Conservation (phyloP, 2,329 filamentous ascomycete species). For the Daldinia sp. region DNA sequence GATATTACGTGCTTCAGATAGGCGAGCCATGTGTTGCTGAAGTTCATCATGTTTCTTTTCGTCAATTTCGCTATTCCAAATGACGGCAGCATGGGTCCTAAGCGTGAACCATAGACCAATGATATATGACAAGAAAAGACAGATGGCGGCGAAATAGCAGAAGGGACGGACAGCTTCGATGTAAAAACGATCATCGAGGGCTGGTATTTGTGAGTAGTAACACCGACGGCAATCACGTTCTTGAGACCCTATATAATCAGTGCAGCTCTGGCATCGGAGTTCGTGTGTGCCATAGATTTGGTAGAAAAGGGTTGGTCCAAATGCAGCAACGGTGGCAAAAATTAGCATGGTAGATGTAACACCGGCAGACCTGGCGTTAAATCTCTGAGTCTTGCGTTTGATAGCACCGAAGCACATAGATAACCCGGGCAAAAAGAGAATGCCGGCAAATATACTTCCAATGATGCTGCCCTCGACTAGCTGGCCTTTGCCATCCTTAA, state of each 20-base stretch:
- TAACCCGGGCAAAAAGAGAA: slow-evolving; percentile 91
- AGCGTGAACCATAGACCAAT: slow-evolving; percentile 97
- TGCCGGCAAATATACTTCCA: slow-evolving; percentile 96
- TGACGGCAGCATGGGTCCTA: slow-evolving; percentile 93
- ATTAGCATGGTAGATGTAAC: slow-evolving; percentile 98
- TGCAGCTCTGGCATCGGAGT: slow-evolving; percentile 81
- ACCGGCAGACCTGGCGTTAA: slow-evolving; percentile 95
- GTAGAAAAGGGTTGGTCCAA: slow-evolving; percentile 96
- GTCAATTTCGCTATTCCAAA: slow-evolving; percentile 89
- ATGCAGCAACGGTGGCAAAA: slow-evolving; percentile 94
- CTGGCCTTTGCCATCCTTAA: slow-evolving; percentile 90
- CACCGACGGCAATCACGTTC: slow-evolving; percentile 87
- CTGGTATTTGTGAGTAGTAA: slow-evolving; percentile 90
- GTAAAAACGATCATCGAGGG: slow-evolving; percentile 89
- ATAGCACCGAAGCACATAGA: slow-evolving; percentile 99
- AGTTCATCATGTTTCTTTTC: slow-evolving; percentile 77
- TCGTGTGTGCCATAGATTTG: slow-evolving; percentile 99
- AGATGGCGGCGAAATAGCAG: slow-evolving; percentile 85
- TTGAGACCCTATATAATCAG: slow-evolving; percentile 61
- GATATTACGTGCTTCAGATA: slow-evolving; percentile 55
- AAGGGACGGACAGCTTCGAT: slow-evolving; percentile 91
- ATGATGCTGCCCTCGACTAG: slow-evolving; percentile 97
- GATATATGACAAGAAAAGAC: slow-evolving; percentile 92
- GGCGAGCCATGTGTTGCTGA: slow-evolving; percentile 47
- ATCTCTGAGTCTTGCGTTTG: slow-evolving; percentile 97